Evolutionary conservation across 257 asterid genomes (phyloP).

Genomic region (Catharanthus roseus): DNA sequence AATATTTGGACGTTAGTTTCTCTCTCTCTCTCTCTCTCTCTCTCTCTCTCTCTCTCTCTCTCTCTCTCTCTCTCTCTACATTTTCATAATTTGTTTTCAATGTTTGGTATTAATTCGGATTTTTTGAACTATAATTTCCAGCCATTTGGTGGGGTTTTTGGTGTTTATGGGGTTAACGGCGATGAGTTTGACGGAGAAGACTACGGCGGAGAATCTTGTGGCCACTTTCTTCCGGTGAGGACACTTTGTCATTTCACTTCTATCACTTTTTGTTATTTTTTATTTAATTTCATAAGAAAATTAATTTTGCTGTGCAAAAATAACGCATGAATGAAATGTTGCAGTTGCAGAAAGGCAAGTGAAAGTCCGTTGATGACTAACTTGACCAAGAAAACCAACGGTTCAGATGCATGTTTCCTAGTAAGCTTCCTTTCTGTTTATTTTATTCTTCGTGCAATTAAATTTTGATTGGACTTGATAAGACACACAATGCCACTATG

Average conservation of each 20-base stretch:
- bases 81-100: neutral
- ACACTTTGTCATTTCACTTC: neutral
- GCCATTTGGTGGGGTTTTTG: slow-evolving; percentile 81
- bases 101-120: neutral
- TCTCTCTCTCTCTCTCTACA: neutral
- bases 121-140: slow-evolving; percentile 17
- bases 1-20: slow-evolving; percentile 84
- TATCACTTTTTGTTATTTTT: neutral
- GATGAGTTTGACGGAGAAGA: slow-evolving; percentile 62
- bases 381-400: slow-evolving; percentile 39
- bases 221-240: slow-evolving; percentile 44
- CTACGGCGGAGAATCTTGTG: slow-evolving; percentile 37
- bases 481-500: no score
- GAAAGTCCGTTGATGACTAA: slow-evolving; percentile 41
- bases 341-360: slow-evolving; percentile 18
- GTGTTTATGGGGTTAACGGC: slow-evolving; percentile 60
- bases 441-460: neutral
- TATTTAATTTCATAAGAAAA: no score
- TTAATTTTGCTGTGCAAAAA: neutral
- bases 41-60: neutral
- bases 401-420: slow-evolving; percentile 43
- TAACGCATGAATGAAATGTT: slow-evolving; percentile 4
- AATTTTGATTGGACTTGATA: slow-evolving; percentile 4
- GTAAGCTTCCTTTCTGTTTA: slow-evolving; percentile 29
- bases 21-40: neutral